Percentiles rank a stretch among this genome's conserved stretches.
Conservation (phyloP, 2,329 filamentous ascomycete species). For the Cadophora gregata region DNA sequence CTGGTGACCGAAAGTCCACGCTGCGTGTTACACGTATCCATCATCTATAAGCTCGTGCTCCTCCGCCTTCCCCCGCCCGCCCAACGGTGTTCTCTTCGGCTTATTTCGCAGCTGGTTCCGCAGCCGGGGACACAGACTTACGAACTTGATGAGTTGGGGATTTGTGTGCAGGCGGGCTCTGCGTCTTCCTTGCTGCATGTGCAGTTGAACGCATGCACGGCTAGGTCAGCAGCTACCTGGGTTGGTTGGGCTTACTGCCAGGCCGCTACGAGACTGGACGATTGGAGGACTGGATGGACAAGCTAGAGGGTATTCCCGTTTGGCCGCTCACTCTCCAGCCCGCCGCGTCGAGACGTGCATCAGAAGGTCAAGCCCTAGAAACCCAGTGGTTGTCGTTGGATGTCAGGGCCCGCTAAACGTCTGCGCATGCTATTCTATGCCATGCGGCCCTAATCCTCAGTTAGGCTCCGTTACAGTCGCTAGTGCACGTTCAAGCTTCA, state of each 20-base stretch:
- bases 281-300: background rate
- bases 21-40: constrained; percentile 23
- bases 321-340: constrained; percentile 15
- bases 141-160: background rate
- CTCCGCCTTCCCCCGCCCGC: no score
- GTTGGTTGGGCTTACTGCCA: background rate
- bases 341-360: constrained; percentile 20
- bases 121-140: constrained; percentile 3
- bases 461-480: constrained; percentile 16
- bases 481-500: constrained; percentile 10
- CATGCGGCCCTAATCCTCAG: constrained; percentile 21
- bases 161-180: background rate
- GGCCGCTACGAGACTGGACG: background rate
- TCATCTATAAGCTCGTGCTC: background rate
- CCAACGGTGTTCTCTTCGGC: constrained; percentile 4
- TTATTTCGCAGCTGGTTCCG: constrained; percentile 1
- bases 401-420: constrained; percentile 4
- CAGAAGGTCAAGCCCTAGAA: constrained; percentile 14
- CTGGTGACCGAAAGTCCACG: constrained; percentile 14
- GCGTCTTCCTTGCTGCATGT: constrained; percentile 6
- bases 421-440: constrained; percentile 9
- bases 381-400: constrained; percentile 20
- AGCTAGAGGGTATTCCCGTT: constrained; percentile 12
- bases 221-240: background rate
- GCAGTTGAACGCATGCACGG: constrained; percentile 14